A percentile compares a stretch with the other conserved stretches of the same genome.
These are phyloP conservation scores for Chlamydomonas sp. DNA, from an alignment of 139 green algal genomes.

Conservation along the genomic window DNA sequence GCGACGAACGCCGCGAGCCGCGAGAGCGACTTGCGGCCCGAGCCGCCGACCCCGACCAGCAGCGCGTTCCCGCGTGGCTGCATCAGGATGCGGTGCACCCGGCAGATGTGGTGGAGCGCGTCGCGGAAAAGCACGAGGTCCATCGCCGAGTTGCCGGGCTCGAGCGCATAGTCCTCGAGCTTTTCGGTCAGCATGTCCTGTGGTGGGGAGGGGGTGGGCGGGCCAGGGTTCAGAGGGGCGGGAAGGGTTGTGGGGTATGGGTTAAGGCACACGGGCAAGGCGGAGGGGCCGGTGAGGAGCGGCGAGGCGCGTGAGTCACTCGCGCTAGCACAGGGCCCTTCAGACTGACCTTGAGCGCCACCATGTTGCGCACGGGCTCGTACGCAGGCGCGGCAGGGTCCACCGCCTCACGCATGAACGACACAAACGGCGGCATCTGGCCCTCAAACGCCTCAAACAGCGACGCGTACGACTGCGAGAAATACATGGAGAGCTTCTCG, in stretches of 20 bases:
- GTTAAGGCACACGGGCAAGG: too few relatives aligned
- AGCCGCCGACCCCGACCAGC: conserved; percentile 78
- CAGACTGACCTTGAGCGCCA: conserved; percentile 41
- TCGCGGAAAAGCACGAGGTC: conserved; percentile 83
- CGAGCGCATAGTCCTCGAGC: conserved; percentile 73
- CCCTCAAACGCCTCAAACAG: conserved; percentile 56
- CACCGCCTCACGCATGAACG: conserved; percentile 64
- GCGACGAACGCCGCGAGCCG: conserved; percentile 72
- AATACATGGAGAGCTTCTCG: conserved; percentile 46
- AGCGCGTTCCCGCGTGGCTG: conserved; percentile 77
- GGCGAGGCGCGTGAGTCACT: too few relatives aligned
- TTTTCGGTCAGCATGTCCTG: conserved; percentile 61
- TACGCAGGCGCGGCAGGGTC: conserved; percentile 66
- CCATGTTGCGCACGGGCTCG: conserved; percentile 62
- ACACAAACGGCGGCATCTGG: conserved; percentile 62
- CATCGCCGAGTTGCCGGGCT: conserved; percentile 64
- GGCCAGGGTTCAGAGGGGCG: not conserved
- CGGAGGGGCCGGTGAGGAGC: too few relatives aligned
- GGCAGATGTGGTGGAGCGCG: conserved; percentile 71
- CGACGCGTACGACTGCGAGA: conserved; percentile 41
- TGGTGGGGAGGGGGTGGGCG: not conserved
- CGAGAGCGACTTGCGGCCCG: conserved; percentile 66
- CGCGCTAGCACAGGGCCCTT: conserved; percentile 83
- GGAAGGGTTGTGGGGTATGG: too few relatives aligned
- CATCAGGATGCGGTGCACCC: conserved; percentile 62